Evolutionary conservation across 169 alveolate species (phyloP).

Genomic region (Plasmodium ovale): DNA sequence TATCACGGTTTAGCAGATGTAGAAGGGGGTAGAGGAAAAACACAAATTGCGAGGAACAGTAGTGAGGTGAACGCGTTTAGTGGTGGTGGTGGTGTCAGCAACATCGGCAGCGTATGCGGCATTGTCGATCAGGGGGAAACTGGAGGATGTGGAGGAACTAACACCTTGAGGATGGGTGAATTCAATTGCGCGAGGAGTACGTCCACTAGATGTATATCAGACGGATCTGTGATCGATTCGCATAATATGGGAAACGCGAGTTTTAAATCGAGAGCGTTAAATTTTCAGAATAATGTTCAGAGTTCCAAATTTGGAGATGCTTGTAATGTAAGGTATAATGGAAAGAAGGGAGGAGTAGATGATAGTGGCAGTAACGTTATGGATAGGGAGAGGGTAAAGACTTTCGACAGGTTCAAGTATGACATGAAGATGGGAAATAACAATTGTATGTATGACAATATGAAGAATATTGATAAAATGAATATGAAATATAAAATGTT

Average conservation of each 20-base stretch:
- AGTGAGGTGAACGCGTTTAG: conserved; percentile 6
- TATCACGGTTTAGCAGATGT: background rate
- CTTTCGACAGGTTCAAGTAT: conserved; percentile 22
- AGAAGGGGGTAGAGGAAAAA: background rate
- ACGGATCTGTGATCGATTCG: conserved; percentile 34
- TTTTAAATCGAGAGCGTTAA: background rate
- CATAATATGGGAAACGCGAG: conserved; percentile 14
- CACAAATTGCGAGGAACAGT: conserved; percentile 7
- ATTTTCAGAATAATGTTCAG: conserved; percentile 3
- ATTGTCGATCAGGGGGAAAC: background rate
- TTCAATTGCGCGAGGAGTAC: conserved; percentile 18
- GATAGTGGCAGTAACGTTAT: background rate
- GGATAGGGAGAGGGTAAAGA: conserved; percentile 6
- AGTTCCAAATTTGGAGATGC: conserved; percentile 6
- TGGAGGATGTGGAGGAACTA: background rate
- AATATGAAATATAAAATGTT: background rate
- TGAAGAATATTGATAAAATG: conserved; percentile 26
- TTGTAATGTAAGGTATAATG: background rate
- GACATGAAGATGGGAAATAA: conserved; percentile 19
- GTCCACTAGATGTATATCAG: conserved; percentile 36
- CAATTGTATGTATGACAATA: conserved; percentile 4
- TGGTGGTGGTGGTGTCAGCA: background rate
- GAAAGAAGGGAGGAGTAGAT: background rate
- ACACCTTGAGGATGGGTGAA: background rate
- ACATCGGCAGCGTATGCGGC: background rate